A percentile compares a stretch with the other conserved stretches of the same genome.
Evolutionary conservation across 345 rosid species (phyloP).

Genomic region (Iberis pinnata): DNA sequence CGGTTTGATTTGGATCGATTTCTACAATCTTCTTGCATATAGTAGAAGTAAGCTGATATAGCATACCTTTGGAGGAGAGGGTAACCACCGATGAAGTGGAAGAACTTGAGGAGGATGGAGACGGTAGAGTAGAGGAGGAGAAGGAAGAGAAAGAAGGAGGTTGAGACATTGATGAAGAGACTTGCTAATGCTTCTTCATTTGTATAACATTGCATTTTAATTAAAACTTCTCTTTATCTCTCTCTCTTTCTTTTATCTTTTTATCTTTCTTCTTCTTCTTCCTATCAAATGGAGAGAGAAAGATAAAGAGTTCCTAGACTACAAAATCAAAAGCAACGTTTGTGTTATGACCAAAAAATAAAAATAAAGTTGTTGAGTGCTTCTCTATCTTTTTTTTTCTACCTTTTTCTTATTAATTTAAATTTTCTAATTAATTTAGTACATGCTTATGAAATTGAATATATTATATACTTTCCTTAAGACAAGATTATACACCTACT

Average conservation of each 20-base stretch:
- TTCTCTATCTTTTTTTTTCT: conserved; percentile 22
- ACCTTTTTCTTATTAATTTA: conserved; percentile 14
- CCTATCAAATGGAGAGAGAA: conserved; percentile 26
- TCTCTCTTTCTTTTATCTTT: conserved; percentile 29
- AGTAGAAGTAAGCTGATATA: not conserved
- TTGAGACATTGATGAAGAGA: conserved; percentile 67
- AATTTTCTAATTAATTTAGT: not conserved
- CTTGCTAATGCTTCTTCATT: conserved; percentile 58
- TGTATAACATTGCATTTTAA: conserved; percentile 68
- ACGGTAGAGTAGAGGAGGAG: conserved; percentile 63
- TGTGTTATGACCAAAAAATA: conserved; percentile 10
- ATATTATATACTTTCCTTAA: conserved; percentile 9
- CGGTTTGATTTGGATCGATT: no score
- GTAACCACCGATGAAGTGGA: conserved; percentile 59
- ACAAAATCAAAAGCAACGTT: conserved; percentile 30
- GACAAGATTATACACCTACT: conserved; percentile 31
- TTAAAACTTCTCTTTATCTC: conserved; percentile 8
- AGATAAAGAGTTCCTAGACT: conserved; percentile 8
- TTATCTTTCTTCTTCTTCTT: conserved; percentile 28
- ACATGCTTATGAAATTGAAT: conserved; percentile 2
- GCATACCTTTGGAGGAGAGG: conserved; percentile 57
- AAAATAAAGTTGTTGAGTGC: conserved; percentile 26
- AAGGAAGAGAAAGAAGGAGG: conserved; percentile 56
- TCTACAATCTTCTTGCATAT: no score
- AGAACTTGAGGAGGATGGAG: conserved; percentile 43